Evolutionary conservation across 352 stramenopile genomes (phyloP).

Genomic region (Thraustochytrium striatum): DNA sequence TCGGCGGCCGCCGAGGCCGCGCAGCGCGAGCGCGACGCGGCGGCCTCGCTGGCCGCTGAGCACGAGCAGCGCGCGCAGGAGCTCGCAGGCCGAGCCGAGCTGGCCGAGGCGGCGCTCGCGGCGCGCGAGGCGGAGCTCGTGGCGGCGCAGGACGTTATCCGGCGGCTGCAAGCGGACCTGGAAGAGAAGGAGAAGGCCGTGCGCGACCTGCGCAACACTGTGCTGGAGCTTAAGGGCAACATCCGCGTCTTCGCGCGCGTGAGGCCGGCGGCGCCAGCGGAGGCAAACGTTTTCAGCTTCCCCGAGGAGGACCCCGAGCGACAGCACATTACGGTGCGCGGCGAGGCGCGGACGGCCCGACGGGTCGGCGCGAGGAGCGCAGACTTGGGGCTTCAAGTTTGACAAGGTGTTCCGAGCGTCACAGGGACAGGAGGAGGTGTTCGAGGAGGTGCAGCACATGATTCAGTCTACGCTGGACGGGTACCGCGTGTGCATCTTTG

Average conservation of each 20-base stretch:
- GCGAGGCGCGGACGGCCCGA: constrained; percentile 28
- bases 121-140: neutral
- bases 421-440: constrained; percentile 56
- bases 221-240: constrained; percentile 85
- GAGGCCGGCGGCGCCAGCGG: constrained; percentile 65
- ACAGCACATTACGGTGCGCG: constrained; percentile 10
- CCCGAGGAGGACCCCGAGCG: constrained; percentile 36
- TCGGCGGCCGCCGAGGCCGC: neutral
- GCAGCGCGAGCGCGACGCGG: neutral
- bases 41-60: neutral
- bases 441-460: constrained; percentile 59
- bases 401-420: constrained; percentile 51
- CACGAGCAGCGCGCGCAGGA: neutral
- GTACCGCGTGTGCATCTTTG: constrained; percentile 98
- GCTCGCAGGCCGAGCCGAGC: neutral
- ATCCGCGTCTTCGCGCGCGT: constrained; percentile 83
- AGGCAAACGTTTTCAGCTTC: constrained; percentile 53
- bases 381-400: constrained; percentile 51
- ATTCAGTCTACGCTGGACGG: constrained; percentile 83
- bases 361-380: neutral
- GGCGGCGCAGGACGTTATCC: neutral
- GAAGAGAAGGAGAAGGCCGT: neutral
- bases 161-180: neutral
- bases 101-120: neutral
- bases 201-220: constrained; percentile 52